These are phyloP conservation scores for Gomphus sp. DNA, from an alignment of 1,284 basidiomycete species.

Conservation along the genomic window DNA sequence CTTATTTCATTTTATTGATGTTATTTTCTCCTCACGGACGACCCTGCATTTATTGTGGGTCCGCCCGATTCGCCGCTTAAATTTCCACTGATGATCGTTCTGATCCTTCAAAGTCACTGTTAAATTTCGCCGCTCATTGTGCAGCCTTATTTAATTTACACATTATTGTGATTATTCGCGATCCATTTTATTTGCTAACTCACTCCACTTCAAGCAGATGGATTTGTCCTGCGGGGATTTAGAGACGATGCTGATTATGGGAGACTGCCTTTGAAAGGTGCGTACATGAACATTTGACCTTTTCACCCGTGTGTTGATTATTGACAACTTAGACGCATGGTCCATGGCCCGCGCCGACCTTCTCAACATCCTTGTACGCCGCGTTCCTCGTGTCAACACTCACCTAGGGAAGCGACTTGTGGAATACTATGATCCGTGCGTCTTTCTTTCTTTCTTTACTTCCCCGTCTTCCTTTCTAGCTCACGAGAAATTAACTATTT, in stretches of 20 bases:
- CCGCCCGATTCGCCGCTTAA: background rate
- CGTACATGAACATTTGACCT: too few relatives aligned
- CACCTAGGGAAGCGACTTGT: conserved; percentile 19
- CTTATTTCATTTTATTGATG: background rate
- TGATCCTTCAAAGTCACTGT: background rate
- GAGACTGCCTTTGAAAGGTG: background rate
- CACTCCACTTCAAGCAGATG: background rate
- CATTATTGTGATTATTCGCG: background rate
- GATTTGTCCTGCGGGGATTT: background rate
- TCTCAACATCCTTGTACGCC: background rate
- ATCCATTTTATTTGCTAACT: background rate
- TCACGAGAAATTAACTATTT: too few relatives aligned
- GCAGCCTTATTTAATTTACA: too few relatives aligned
- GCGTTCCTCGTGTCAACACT: conserved; percentile 30
- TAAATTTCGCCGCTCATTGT: background rate
- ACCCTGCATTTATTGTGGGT: background rate
- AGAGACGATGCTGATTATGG: background rate
- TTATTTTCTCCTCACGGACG: background rate
- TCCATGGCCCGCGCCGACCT: conserved; percentile 7
- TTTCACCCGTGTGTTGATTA: too few relatives aligned
- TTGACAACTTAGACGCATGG: conserved; percentile 3
- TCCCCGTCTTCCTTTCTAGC: too few relatives aligned
- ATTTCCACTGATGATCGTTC: conserved; percentile 13
- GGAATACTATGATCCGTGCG: conserved; percentile 35
- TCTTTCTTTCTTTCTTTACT: conserved; percentile 16